phyloP scores from a whole-genome alignment of 2,329 filamentous ascomycete genomes.

The Passalora sequoiae region DNA sequence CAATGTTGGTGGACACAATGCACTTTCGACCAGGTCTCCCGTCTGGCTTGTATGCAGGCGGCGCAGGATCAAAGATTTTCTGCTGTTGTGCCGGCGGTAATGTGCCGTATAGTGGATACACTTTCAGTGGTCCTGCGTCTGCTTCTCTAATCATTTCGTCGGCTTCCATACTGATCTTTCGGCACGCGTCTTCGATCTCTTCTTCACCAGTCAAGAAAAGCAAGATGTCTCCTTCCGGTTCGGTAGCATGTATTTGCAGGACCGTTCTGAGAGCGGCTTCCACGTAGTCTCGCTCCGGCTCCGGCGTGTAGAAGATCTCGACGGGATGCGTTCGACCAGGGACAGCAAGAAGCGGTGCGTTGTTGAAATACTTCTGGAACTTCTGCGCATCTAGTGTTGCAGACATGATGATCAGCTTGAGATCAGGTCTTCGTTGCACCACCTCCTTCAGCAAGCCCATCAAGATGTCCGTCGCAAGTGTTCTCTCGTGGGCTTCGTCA shows the following conservation, averaged over 20 bases:
- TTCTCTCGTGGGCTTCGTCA: slow-evolving; percentile 97
- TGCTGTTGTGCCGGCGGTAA: slow-evolving; percentile 81
- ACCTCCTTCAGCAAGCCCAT: slow-evolving; percentile 96
- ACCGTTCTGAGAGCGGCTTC: slow-evolving; percentile 93
- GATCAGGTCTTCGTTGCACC: slow-evolving; percentile 70
- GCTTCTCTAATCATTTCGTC: slow-evolving; percentile 90
- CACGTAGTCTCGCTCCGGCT: slow-evolving; percentile 93
- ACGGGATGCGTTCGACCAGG: slow-evolving; percentile 93
- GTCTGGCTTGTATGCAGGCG: slow-evolving; percentile 63
- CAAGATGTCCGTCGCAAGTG: slow-evolving; percentile 91
- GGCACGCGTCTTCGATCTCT: slow-evolving; percentile 93
- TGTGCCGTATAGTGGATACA: slow-evolving; percentile 92
- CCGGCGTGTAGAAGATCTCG: slow-evolving; percentile 96
- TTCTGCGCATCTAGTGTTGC: slow-evolving; percentile 96
- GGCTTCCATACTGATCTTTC: slow-evolving; percentile 83
- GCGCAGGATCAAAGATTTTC: slow-evolving; percentile 86
- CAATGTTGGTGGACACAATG: slow-evolving; percentile 95
- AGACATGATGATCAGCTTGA: slow-evolving; percentile 99
- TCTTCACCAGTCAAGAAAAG: slow-evolving; percentile 97
- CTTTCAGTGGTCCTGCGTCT: slow-evolving; percentile 79
- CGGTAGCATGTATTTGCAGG: slow-evolving; percentile 89
- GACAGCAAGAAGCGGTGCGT: slow-evolving; percentile 87
- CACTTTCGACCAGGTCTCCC: slow-evolving; percentile 87
- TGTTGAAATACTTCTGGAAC: slow-evolving; percentile 95
- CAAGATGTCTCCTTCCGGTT: slow-evolving; percentile 86